A percentile compares a stretch with the other conserved stretches of the same genome.
phyloP scores from a whole-genome alignment of 2,329 filamentous ascomycete genomes.

The Eutypa lata region DNA sequence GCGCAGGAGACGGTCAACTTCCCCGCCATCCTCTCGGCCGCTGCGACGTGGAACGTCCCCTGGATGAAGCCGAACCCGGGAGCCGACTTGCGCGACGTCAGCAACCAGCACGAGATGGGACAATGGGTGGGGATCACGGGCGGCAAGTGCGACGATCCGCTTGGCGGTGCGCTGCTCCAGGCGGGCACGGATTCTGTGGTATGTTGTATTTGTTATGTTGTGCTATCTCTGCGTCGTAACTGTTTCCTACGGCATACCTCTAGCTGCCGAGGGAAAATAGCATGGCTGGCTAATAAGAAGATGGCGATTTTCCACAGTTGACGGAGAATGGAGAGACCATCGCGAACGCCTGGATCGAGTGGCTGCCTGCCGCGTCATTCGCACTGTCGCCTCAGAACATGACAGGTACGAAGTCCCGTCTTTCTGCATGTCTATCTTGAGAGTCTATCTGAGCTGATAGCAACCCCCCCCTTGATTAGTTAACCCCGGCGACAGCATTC shows the following conservation, averaged over 20 bases:
- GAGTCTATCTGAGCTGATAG: too few species aligned
- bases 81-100: not conserved
- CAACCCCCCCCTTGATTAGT: too few species aligned
- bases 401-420: not conserved
- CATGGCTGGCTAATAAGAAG: too few species aligned
- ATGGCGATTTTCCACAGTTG: not conserved
- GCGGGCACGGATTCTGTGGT: not conserved
- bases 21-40: not conserved
- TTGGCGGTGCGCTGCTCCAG: not conserved
- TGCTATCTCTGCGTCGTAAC: too few species aligned
- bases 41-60: not conserved
- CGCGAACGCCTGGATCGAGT: not conserved
- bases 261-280: too few species aligned
- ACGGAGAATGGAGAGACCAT: not conserved
- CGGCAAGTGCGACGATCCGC: not conserved
- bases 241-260: too few species aligned
- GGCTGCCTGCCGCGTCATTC: not conserved
- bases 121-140: slow-evolving; percentile 1
- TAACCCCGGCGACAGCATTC: not conserved
- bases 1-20: not conserved
- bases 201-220: too few species aligned
- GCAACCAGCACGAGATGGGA: not conserved
- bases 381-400: not conserved
- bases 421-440: not conserved
- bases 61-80: not conserved